Conservation (phyloP, 169 alveolate species). For the Plasmodium sp. region DNA sequence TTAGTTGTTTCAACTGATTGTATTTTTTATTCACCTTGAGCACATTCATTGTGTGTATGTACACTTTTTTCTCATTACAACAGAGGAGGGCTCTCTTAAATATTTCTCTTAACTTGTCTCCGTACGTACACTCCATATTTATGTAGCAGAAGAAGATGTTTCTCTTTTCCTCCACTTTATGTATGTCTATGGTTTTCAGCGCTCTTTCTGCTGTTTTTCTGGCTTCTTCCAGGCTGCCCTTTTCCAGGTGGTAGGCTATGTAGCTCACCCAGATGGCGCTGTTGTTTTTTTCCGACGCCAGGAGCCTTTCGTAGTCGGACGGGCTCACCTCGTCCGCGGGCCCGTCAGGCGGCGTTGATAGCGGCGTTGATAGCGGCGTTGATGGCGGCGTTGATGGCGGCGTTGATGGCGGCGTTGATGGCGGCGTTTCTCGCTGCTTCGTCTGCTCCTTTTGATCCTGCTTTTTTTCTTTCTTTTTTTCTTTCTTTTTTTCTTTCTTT, state of each 20-base stretch:
- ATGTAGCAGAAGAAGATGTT: conserved; percentile 88
- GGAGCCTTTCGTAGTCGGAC: conserved; percentile 74
- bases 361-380: background rate
- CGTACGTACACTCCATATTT: conserved; percentile 88
- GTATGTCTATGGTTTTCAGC: conserved; percentile 82
- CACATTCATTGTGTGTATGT: conserved; percentile 79
- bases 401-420: background rate
- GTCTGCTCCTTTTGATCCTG: background rate
- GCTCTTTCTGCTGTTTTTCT: conserved; percentile 87
- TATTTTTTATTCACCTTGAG: conserved; percentile 74
- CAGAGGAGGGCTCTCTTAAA: conserved; percentile 80
- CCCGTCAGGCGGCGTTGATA: background rate
- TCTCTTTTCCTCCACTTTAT: conserved; percentile 82
- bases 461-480: too few species aligned
- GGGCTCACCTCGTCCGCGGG: conserved; percentile 1
- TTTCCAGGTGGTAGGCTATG: conserved; percentile 86
- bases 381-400: background rate
- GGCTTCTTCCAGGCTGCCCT: conserved; percentile 85
- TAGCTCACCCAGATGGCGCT: conserved; percentile 82
- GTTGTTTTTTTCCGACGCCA: conserved; percentile 78
- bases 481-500: background rate
- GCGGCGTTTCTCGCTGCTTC: background rate
- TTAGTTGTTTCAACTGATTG: conserved; percentile 78
- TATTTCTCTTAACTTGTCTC: conserved; percentile 81
- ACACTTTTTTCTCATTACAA: conserved; percentile 79